phyloP scores from a whole-genome alignment of 2,329 filamentous ascomycete genomes.

The Nemania serpens region DNA sequence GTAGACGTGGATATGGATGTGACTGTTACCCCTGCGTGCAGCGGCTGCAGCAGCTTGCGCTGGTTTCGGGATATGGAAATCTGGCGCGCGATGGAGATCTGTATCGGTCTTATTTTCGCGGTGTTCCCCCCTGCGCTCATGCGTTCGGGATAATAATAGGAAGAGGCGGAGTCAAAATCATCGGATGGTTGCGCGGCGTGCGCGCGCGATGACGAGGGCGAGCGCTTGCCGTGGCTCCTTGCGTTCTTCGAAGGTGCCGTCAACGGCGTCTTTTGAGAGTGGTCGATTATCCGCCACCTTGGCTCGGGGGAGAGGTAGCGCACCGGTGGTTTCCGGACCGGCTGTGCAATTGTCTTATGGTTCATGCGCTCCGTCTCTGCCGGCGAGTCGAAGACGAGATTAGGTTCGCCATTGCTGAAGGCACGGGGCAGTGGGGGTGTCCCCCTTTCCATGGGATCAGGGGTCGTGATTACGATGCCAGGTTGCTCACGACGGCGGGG shows the following conservation, averaged over 20 bases:
- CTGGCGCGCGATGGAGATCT: constrained; percentile 70
- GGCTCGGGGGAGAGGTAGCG: constrained; percentile 46
- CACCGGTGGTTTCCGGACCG: constrained; percentile 28
- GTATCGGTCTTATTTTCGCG: constrained; percentile 54
- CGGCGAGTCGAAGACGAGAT: constrained; percentile 50
- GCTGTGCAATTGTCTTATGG: background rate
- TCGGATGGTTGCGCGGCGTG: constrained; percentile 42
- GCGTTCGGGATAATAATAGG: constrained; percentile 38
- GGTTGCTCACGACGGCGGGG: constrained; percentile 16
- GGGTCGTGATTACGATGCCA: constrained; percentile 35
- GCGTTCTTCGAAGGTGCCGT: constrained; percentile 32
- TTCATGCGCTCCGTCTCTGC: constrained; percentile 33
- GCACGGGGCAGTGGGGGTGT: constrained; percentile 24
- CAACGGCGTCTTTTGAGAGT: constrained; percentile 43
- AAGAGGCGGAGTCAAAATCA: constrained; percentile 45
- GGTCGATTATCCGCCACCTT: constrained; percentile 54
- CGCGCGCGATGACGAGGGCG: constrained; percentile 42
- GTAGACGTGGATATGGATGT: constrained; percentile 9
- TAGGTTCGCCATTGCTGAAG: constrained; percentile 45
- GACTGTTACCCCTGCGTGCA: constrained; percentile 44
- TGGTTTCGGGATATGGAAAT: constrained; percentile 69
- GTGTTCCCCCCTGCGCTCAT: background rate
- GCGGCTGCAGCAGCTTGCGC: constrained; percentile 60
- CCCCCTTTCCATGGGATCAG: constrained; percentile 30
- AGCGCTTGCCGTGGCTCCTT: constrained; percentile 40